Conservation (phyloP, 176 grass and related monocot genomes). For the Puya raimondii region DNA sequence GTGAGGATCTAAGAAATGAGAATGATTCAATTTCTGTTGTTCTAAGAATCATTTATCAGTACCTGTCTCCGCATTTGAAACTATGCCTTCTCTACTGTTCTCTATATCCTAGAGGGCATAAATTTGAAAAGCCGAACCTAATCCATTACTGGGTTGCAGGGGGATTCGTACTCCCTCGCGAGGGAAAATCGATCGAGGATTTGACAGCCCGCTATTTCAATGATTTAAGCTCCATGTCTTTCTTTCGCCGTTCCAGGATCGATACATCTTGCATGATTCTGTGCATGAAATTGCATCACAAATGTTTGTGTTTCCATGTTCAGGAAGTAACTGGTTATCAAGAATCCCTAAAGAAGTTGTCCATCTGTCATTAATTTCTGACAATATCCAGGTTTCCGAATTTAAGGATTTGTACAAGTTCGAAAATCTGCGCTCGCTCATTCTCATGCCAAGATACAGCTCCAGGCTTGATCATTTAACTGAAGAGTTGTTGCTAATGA, state of each 20-base stretch:
- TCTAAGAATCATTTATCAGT: not conserved
- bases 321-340: not conserved
- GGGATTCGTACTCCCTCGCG: not conserved
- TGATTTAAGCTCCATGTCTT: not conserved
- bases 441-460: not conserved
- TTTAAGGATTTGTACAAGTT: not conserved
- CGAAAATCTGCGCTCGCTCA: not conserved
- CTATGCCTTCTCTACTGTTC: conserved; percentile 7
- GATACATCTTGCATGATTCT: not conserved
- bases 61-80: not conserved
- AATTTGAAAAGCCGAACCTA: not conserved
- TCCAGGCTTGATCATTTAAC: not conserved
- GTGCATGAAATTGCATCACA: not conserved
- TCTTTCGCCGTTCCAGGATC: not conserved
- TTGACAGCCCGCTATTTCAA: not conserved
- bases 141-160: not conserved
- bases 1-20: not conserved
- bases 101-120: not conserved
- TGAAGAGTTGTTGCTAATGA: not conserved
- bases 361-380: not conserved
- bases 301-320: not conserved
- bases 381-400: not conserved
- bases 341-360: not conserved
- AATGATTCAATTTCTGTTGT: not conserved
- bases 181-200: not conserved